A percentile compares a stretch with the other conserved stretches of the same genome.
Evolutionary conservation across 2,329 filamentous ascomycete genomes (phyloP).

Genomic region (Diaporthe longicolla): DNA sequence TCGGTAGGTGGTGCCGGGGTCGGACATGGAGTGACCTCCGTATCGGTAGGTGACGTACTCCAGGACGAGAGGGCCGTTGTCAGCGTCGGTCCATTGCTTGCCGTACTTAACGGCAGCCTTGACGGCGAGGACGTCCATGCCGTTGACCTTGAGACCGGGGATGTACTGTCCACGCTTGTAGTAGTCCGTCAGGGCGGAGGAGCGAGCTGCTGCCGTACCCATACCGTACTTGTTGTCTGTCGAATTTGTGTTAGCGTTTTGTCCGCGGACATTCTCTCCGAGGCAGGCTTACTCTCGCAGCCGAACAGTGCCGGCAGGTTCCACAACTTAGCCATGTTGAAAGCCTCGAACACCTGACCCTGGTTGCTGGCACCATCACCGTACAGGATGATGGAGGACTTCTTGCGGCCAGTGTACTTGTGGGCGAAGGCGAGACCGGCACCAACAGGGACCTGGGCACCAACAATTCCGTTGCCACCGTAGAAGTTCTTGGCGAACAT

Average conservation of each 20-base stretch:
- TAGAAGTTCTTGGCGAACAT: constrained; percentile 99
- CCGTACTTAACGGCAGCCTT: constrained; percentile 96
- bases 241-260: constrained; percentile 45
- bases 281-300: constrained; percentile 86
- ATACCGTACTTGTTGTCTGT: constrained; percentile 99
- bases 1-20: constrained; percentile 98
- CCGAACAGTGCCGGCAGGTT: constrained; percentile 95
- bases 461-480: constrained; percentile 98
- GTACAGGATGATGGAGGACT: constrained; percentile 90
- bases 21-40: constrained; percentile 99
- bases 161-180: constrained; percentile 99
- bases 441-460: constrained; percentile 97
- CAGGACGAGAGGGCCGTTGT: constrained; percentile 94
- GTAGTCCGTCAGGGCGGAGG: constrained; percentile 97
- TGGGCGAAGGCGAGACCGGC: constrained; percentile 97
- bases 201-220: constrained; percentile 95
- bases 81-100: constrained; percentile 86
- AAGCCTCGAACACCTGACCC: constrained; percentile 99
- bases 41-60: constrained; percentile 99
- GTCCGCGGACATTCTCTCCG: background rate
- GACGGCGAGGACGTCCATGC: constrained; percentile 98
- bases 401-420: constrained; percentile 91
- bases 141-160: constrained; percentile 98
- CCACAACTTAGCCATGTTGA: constrained; percentile 99
- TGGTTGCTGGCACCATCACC: constrained; percentile 99